These are phyloP conservation scores for Nicotiana tomentosiformis DNA, from an alignment of 257 asterid genomes.

Conservation along the genomic window DNA sequence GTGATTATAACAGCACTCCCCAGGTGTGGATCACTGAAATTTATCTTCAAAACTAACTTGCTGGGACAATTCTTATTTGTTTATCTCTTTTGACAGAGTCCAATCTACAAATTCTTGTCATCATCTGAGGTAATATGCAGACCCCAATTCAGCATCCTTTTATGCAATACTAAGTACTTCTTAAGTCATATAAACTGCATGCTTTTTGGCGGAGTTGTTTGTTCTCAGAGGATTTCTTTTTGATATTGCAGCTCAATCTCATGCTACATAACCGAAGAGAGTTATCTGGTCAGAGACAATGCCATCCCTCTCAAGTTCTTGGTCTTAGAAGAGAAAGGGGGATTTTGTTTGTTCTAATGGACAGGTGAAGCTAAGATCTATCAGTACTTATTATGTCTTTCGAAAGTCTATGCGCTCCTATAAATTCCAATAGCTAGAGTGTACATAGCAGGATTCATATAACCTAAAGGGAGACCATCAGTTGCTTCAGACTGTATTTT, in stretches of 20 bases:
- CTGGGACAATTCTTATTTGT: background rate
- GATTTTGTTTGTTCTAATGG: slow-evolving; percentile 28
- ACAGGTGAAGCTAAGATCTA: slow-evolving; percentile 19
- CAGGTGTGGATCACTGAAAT: slow-evolving; percentile 16
- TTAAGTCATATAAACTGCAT: background rate
- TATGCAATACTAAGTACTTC: background rate
- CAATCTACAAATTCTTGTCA: slow-evolving; percentile 29
- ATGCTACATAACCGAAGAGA: slow-evolving; percentile 34
- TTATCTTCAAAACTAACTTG: background rate
- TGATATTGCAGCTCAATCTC: slow-evolving; percentile 25
- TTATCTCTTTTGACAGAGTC: slow-evolving; percentile 24
- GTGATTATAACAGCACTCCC: slow-evolving; percentile 38
- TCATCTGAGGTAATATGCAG: slow-evolving; percentile 23
- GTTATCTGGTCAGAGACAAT: slow-evolving; percentile 37
- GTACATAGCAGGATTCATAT: background rate
- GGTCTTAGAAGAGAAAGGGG: slow-evolving; percentile 28
- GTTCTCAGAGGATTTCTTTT: slow-evolving; percentile 3
- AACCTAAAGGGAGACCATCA: background rate
- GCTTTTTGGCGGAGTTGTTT: background rate
- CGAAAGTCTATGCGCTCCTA: background rate
- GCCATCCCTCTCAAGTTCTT: slow-evolving; percentile 27
- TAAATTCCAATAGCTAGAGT: background rate
- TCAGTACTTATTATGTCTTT: background rate
- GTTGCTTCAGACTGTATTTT: background rate
- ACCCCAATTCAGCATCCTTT: background rate